A percentile compares a stretch with the other conserved stretches of the same genome.
Conservation (phyloP, 768 basidiomycete species). For the Mycena floridula region DNA sequence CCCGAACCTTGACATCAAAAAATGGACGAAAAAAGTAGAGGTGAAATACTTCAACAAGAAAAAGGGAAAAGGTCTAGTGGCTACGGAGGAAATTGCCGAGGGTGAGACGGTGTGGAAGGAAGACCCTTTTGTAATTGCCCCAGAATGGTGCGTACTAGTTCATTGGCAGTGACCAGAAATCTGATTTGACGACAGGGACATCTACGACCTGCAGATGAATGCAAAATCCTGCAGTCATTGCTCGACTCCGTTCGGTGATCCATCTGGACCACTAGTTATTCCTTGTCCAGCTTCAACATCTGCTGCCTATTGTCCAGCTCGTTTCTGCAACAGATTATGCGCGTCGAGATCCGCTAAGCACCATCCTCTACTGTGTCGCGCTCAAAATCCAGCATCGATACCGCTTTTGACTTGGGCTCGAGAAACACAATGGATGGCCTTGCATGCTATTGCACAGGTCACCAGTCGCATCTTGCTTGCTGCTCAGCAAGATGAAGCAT, state of each 20-base stretch:
- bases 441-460: constrained; percentile 67
- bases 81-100: constrained; percentile 55
- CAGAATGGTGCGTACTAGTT: constrained; percentile 61
- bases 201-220: constrained; percentile 59
- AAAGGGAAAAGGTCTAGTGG: constrained; percentile 84
- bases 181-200: constrained; percentile 50
- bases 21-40: constrained; percentile 58
- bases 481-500: constrained; percentile 37
- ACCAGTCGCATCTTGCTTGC: constrained; percentile 59
- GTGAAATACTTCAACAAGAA: constrained; percentile 61
- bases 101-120: constrained; percentile 84
- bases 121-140: constrained; percentile 74
- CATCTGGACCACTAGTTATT: constrained; percentile 39
- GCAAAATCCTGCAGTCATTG: constrained; percentile 69
- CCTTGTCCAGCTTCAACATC: constrained; percentile 45
- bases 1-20: constrained; percentile 51
- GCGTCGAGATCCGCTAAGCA: constrained; percentile 53
- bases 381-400: constrained; percentile 63
- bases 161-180: neutral
- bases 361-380: constrained; percentile 70
- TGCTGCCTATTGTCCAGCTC: constrained; percentile 43
- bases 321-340: constrained; percentile 82
- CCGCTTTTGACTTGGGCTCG: constrained; percentile 58
- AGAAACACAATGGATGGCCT: constrained; percentile 62
- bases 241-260: constrained; percentile 51